Percentiles rank a stretch among this genome's conserved stretches.
phyloP scores from a whole-genome alignment of 805 yeast species.

The Ogataea pilisensis region DNA sequence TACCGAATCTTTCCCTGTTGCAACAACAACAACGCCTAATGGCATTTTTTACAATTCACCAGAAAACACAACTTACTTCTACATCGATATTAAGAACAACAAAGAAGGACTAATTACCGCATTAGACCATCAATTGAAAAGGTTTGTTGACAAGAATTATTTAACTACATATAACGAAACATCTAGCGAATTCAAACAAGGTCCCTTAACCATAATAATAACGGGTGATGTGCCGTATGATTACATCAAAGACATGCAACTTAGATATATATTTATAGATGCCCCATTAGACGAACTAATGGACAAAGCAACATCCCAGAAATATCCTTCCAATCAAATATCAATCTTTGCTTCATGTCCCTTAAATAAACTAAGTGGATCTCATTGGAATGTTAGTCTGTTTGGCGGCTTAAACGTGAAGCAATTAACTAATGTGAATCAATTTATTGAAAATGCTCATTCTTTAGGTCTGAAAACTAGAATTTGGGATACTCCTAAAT shows the following conservation, averaged over 20 bases:
- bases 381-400: constrained; percentile 9
- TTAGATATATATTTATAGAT: constrained; percentile 45
- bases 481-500: constrained; percentile 67
- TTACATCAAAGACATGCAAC: constrained; percentile 22
- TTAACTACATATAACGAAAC: constrained; percentile 44
- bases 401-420: constrained; percentile 30
- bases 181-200: constrained; percentile 33
- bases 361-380: constrained; percentile 16
- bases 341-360: constrained; percentile 25
- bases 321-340: constrained; percentile 16
- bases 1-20: too few relatives aligned
- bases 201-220: constrained; percentile 57
- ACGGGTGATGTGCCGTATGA: constrained; percentile 62
- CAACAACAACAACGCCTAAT: constrained; percentile 9
- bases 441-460: constrained; percentile 38
- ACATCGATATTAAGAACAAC: constrained; percentile 57
- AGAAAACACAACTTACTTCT: constrained; percentile 48
- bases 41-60: constrained; percentile 44
- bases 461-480: constrained; percentile 48
- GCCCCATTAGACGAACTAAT: constrained; percentile 39
- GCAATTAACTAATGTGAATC: constrained; percentile 30
- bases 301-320: constrained; percentile 10
- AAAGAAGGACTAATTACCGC: constrained; percentile 37
- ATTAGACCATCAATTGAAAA: constrained; percentile 41
- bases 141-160: constrained; percentile 44